These are phyloP conservation scores for Solanum medicagineum DNA, from an alignment of 257 asterid species.

Conservation along the genomic window DNA sequence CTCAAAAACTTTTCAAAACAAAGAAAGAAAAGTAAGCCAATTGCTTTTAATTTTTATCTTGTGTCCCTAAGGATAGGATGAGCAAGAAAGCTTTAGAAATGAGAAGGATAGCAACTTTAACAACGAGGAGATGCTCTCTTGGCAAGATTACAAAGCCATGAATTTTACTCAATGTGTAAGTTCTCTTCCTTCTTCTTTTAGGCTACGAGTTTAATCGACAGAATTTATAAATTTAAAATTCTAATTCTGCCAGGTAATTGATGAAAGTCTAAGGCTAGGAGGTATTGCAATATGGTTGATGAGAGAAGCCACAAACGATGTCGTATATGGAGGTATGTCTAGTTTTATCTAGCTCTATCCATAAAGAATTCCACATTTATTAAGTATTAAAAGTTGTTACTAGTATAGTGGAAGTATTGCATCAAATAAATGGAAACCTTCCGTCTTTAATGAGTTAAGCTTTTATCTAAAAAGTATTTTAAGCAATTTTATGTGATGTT, in stretches of 20 bases:
- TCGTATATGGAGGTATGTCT: slow-evolving; percentile 49
- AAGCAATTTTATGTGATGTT: neutral
- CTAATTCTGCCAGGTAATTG: slow-evolving; percentile 41
- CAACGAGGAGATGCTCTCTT: slow-evolving; percentile 41
- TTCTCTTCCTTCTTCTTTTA: neutral
- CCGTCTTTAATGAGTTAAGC: neutral
- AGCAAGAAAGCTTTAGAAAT: slow-evolving; percentile 49
- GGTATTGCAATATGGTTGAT: slow-evolving; percentile 91
- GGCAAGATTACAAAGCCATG: slow-evolving; percentile 85
- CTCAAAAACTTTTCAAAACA: neutral
- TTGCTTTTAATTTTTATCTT: neutral
- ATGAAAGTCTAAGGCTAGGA: slow-evolving; percentile 78
- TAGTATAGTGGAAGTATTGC: neutral
- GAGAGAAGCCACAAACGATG: slow-evolving; percentile 78
- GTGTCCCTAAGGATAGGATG: slow-evolving; percentile 39
- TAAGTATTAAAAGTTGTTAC: neutral
- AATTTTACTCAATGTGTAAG: slow-evolving; percentile 84
- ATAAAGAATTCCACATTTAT: neutral
- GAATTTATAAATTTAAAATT: neutral
- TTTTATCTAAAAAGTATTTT: neutral
- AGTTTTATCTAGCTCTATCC: neutral
- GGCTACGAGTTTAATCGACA: too few species aligned
- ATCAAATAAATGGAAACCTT: neutral
- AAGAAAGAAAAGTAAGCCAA: neutral
- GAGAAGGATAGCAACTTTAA: slow-evolving; percentile 12